A percentile compares a stretch with the other conserved stretches of the same genome.
Evolutionary conservation across 2,329 filamentous ascomycete species (phyloP).

Genomic region (Aspergillus amoenus): DNA sequence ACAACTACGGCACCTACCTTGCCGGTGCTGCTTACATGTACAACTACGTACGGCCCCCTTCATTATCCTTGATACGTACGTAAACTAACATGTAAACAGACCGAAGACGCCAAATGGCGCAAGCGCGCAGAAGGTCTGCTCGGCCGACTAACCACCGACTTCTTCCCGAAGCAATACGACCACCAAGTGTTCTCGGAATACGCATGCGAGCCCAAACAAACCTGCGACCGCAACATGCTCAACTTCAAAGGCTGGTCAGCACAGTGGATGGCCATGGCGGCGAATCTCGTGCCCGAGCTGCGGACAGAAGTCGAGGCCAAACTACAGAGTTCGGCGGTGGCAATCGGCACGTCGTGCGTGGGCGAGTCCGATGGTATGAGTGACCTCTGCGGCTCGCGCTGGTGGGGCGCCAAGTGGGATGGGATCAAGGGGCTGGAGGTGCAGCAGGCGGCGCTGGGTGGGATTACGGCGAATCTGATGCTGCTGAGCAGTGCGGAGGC

Average conservation of each 20-base stretch:
- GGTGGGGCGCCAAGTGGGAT: constrained; percentile 31
- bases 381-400: constrained; percentile 53
- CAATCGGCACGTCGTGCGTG: constrained; percentile 61
- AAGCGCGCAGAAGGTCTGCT: constrained; percentile 55
- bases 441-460: constrained; percentile 33
- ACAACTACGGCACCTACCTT: constrained; percentile 55
- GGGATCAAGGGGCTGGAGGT: constrained; percentile 32
- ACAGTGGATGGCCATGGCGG: constrained; percentile 61
- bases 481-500: constrained; percentile 26
- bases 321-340: constrained; percentile 56
- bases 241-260: constrained; percentile 67
- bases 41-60: constrained; percentile 40
- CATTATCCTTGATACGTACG: no score
- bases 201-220: constrained; percentile 59
- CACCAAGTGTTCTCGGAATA: constrained; percentile 62
- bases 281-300: constrained; percentile 58
- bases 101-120: constrained; percentile 51
- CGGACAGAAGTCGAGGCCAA: constrained; percentile 53
- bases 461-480: constrained; percentile 24
- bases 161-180: constrained; percentile 47
- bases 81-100: constrained; percentile 17
- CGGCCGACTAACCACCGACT: constrained; percentile 39
- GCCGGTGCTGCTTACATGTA: constrained; percentile 55
- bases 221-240: constrained; percentile 68
- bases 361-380: constrained; percentile 46